phyloP scores from a whole-genome alignment of 202 grass and related monocot genomes.

The Hordeum pubiflorum region DNA sequence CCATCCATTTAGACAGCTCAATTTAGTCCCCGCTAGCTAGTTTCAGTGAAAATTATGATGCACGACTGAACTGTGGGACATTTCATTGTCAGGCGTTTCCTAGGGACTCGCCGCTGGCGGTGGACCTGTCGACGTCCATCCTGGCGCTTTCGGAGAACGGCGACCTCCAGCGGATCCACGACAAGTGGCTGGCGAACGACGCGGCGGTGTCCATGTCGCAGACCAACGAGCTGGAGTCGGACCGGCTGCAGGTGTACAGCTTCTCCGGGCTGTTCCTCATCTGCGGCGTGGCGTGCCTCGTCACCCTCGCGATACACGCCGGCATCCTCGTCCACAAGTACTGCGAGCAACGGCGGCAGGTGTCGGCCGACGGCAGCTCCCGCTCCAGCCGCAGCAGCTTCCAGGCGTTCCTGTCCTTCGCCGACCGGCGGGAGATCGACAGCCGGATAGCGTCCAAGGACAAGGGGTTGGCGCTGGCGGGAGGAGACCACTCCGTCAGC shows the following conservation, averaged over 20 bases:
- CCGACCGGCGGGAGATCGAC: slow-evolving; percentile 42
- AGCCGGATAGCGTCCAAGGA: background rate
- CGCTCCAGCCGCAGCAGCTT: slow-evolving; percentile 23
- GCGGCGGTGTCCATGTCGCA: background rate
- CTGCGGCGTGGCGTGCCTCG: slow-evolving; percentile 48
- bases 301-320: slow-evolving; percentile 52
- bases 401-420: slow-evolving; percentile 65
- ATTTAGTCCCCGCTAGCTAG: too few species aligned
- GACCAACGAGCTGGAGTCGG: slow-evolving; percentile 27
- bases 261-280: slow-evolving; percentile 71
- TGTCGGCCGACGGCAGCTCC: background rate
- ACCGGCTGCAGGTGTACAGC: slow-evolving; percentile 54
- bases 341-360: slow-evolving; percentile 18
- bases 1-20: too few species aligned
- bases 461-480: background rate
- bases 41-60: background rate
- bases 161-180: slow-evolving; percentile 67
- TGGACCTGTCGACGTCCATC: slow-evolving; percentile 72
- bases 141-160: slow-evolving; percentile 79
- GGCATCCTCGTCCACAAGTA: slow-evolving; percentile 39
- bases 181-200: slow-evolving; percentile 56
- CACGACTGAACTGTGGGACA: background rate
- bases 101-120: slow-evolving; percentile 47
- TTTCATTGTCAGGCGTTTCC: slow-evolving; percentile 46
- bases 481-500: slow-evolving; percentile 3